phyloP scores from a whole-genome alignment of 495 filamentous ascomycete species.

The Poronia punctata region DNA sequence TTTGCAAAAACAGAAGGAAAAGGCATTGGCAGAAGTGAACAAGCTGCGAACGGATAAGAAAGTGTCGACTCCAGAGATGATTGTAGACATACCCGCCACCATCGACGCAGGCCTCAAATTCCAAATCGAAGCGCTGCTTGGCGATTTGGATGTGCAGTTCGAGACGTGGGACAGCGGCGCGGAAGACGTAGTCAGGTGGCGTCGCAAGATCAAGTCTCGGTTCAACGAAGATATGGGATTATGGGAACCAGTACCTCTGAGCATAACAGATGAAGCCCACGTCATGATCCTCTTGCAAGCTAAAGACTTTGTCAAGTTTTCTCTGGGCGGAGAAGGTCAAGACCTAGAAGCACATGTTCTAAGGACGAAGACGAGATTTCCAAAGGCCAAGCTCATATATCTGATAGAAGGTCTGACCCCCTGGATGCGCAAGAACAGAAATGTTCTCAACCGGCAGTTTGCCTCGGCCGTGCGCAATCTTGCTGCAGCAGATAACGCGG shows the following conservation, averaged over 20 bases:
- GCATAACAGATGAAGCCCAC: conserved; percentile 58
- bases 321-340: conserved; percentile 35
- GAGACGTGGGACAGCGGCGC: conserved; percentile 41
- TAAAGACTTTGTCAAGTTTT: conserved; percentile 60
- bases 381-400: conserved; percentile 55
- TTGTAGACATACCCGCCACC: conserved; percentile 62
- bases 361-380: conserved; percentile 48
- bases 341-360: conserved; percentile 56
- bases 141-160: conserved; percentile 30
- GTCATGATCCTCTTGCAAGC: conserved; percentile 60
- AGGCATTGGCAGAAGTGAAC: conserved; percentile 68
- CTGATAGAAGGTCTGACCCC: conserved; percentile 64
- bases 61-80: conserved; percentile 71
- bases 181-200: conserved; percentile 64
- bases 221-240: conserved; percentile 55
- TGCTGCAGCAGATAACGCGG: conserved; percentile 16
- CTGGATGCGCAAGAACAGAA: conserved; percentile 66
- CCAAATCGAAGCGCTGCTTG: conserved; percentile 50
- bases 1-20: conserved; percentile 56
- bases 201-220: conserved; percentile 56
- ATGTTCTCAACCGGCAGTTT: conserved; percentile 59
- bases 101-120: conserved; percentile 50
- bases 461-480: conserved; percentile 57
- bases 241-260: conserved; percentile 58
- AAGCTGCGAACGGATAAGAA: conserved; percentile 72